Base-by-base conservation (phyloP, 352 stramenopile genomes). In the Pythium brachiatum region DNA sequence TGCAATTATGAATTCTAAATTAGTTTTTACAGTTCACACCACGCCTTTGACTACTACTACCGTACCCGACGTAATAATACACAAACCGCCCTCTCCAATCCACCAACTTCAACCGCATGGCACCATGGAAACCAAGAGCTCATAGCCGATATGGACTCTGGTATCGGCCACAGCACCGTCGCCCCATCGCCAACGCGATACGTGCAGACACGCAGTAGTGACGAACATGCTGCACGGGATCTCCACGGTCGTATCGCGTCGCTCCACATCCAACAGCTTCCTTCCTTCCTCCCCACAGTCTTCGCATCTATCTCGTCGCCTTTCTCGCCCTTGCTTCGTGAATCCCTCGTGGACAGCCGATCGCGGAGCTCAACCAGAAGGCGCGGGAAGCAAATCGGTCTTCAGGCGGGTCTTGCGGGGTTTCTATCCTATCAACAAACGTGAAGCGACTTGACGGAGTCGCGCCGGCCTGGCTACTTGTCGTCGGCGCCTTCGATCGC, bases 51-150 rank as follows among this genome's bases (percentile, higher is more conserved):
- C 16, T 51, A 26, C 32, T 8, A 32, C 34, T 59, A 68, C 62
- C 54, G 47, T 63, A 63, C 47, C 23, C 47, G 62, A 68, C 62
- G 58, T 11, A 63, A 60, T 68, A 68, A 41, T 53, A 66, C 26
- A 11, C 55, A 12, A 18, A 67, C 46, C 23, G 3, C 44, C 29
- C 43, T 23, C 38, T n/a, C 38, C n/a, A 21, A 51, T 25, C 21
- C 41, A n/a, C 52, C 41, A 66, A 66, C 60, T 66, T 66, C 60
- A 62, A 66, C 60, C 44, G 38, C 38, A 44, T 44, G 38, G 38
- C 38, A n/a, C n/a, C n/a, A n/a, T n/a, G n/a, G 38, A 36, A 2
- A 44, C 38, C 16, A 44, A 44, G 38, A 44, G 38, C 38, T 21
- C 38, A 23, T 44, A 18, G 38, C 38, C 38, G 38, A 44, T 44